These are phyloP conservation scores for Trifolium dubium DNA, from an alignment of 306 rosid genomes.

Conservation along the genomic window DNA sequence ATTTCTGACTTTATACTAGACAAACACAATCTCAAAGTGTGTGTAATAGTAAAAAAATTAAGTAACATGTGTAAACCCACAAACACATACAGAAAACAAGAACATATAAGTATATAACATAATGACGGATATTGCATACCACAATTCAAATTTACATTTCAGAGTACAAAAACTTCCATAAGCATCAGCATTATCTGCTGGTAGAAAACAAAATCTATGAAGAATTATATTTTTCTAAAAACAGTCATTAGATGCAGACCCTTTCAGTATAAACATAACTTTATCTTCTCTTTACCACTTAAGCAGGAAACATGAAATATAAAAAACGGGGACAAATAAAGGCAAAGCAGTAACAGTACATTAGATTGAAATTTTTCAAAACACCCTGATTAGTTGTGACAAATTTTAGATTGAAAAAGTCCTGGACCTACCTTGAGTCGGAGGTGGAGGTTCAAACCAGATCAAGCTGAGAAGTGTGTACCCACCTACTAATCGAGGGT, in stretches of 20 bases:
- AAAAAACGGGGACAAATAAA: conserved; percentile 4
- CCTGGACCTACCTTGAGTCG: conserved; percentile 70
- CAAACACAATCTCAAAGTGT: conserved; percentile 4
- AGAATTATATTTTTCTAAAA: neutral
- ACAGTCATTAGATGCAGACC: conserved; percentile 23
- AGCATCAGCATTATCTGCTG: conserved; percentile 3
- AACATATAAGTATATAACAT: neutral
- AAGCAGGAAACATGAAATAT: conserved; percentile 8
- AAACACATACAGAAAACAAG: conserved; percentile 17
- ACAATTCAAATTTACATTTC: conserved; percentile 26
- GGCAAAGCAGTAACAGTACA: neutral
- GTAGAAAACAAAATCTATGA: conserved; percentile 26
- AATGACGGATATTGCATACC: neutral
- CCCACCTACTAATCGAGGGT: conserved; percentile 75
- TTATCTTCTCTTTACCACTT: conserved; percentile 18
- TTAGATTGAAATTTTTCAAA: neutral
- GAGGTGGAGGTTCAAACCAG: conserved; percentile 85
- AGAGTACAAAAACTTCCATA: neutral
- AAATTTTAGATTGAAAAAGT: conserved; percentile 16
- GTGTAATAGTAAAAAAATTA: conserved; percentile 15
- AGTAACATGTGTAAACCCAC: conserved; percentile 21
- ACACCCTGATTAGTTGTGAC: conserved; percentile 8
- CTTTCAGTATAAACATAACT: conserved; percentile 1
- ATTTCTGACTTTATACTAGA: neutral
- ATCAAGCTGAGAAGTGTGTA: conserved; percentile 80